Conservation (phyloP, 768 basidiomycete species). For the Galerina marginata region DNA sequence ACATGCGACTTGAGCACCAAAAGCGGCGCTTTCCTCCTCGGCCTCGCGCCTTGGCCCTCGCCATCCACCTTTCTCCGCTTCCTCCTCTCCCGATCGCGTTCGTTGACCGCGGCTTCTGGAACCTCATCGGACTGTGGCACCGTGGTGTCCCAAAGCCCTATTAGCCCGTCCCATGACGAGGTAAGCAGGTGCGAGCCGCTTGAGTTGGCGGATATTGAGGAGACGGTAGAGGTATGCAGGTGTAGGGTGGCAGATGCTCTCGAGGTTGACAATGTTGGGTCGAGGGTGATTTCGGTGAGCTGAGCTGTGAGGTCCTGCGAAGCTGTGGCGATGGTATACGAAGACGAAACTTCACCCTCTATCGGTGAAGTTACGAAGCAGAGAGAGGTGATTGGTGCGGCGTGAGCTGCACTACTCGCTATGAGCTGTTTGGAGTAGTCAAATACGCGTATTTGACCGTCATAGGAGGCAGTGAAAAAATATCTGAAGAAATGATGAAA, state of each 20-base stretch:
- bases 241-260: constrained; percentile 73
- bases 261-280: constrained; percentile 25
- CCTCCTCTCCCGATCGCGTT: constrained; percentile 42
- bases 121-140: constrained; percentile 73
- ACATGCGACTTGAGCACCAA: constrained; percentile 84
- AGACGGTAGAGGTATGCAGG: constrained; percentile 82
- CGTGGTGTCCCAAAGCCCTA: constrained; percentile 80
- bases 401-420: constrained; percentile 56
- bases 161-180: constrained; percentile 84
- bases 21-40: constrained; percentile 69
- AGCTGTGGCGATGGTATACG: constrained; percentile 60
- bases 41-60: constrained; percentile 29
- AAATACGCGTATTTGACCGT: constrained; percentile 76
- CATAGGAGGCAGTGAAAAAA: constrained; percentile 83
- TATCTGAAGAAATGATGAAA: constrained; percentile 45
- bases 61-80: constrained; percentile 70
- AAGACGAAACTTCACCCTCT: constrained; percentile 28
- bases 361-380: constrained; percentile 51
- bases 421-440: constrained; percentile 68
- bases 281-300: constrained; percentile 49
- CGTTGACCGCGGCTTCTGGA: constrained; percentile 39
- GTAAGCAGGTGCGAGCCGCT: constrained; percentile 75
- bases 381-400: constrained; percentile 71
- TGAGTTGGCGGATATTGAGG: constrained; percentile 64
- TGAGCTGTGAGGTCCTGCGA: constrained; percentile 83